Evolutionary conservation across 176 grass and related monocot genomes (phyloP).

Genomic region (Triticum dicoccoides): DNA sequence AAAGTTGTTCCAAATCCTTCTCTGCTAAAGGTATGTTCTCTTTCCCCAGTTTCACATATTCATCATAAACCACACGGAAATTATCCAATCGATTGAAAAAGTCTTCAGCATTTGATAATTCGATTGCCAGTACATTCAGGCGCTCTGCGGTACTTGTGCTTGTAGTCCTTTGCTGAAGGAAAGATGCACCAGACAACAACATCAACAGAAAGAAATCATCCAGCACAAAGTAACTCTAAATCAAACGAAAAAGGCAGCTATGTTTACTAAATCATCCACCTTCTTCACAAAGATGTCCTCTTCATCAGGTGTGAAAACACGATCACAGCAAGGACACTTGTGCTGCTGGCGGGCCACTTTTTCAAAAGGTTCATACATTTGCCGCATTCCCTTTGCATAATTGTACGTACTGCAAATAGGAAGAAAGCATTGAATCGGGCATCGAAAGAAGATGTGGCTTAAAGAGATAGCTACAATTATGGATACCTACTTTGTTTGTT

Average conservation of each 20-base stretch:
- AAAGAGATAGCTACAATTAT: slow-evolving; percentile 20
- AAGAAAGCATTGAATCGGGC: slow-evolving; percentile 9
- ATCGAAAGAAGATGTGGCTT: not conserved
- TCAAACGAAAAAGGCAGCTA: not conserved
- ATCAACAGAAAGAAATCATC: not conserved
- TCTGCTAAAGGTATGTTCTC: slow-evolving; percentile 73
- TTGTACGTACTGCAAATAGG: slow-evolving; percentile 54
- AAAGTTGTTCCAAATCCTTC: slow-evolving; percentile 71
- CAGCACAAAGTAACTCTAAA: slow-evolving; percentile 12
- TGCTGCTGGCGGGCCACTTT: slow-evolving; percentile 70
- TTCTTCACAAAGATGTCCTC: slow-evolving; percentile 93
- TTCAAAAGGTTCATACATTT: slow-evolving; percentile 88
- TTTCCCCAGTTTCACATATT: slow-evolving; percentile 65
- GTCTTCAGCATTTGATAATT: slow-evolving; percentile 59
- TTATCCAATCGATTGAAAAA: slow-evolving; percentile 77
- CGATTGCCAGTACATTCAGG: slow-evolving; percentile 53
- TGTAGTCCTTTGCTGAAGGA: slow-evolving; percentile 82
- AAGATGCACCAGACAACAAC: slow-evolving; percentile 24
- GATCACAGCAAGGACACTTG: slow-evolving; percentile 86
- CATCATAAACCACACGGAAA: slow-evolving; percentile 69
- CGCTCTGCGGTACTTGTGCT: slow-evolving; percentile 54
- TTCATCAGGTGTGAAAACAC: slow-evolving; percentile 79
- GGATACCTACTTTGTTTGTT: slow-evolving; percentile 62
- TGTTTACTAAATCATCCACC: slow-evolving; percentile 34
- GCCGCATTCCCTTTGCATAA: slow-evolving; percentile 66